A percentile compares a stretch with the other conserved stretches of the same genome.
These are phyloP conservation scores for Aspergillus saccharolyticus DNA, from an alignment of 495 filamentous ascomycete species.

Conservation along the genomic window DNA sequence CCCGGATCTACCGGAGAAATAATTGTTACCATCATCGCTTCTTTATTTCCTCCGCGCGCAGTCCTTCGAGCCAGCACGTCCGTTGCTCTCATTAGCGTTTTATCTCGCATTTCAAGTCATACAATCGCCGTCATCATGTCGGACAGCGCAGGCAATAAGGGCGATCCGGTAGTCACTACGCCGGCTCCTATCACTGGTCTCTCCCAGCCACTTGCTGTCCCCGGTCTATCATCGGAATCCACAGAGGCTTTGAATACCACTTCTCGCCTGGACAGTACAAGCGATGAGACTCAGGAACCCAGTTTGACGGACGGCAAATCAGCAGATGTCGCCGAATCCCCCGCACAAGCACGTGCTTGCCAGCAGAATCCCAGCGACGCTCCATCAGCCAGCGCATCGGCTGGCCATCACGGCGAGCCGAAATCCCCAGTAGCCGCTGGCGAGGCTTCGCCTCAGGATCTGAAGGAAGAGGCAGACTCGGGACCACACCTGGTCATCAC, in stretches of 20 bases:
- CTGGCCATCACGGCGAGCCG: slow-evolving; percentile 32
- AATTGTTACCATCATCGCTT: neutral
- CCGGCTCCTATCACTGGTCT: slow-evolving; percentile 17
- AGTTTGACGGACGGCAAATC: slow-evolving; percentile 22
- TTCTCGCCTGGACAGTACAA: slow-evolving; percentile 12
- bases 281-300: slow-evolving; percentile 14
- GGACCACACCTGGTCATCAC: slow-evolving; percentile 57
- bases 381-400: slow-evolving; percentile 14
- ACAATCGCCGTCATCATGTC: slow-evolving; percentile 19
- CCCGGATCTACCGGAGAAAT: neutral
- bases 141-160: slow-evolving; percentile 10
- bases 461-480: slow-evolving; percentile 40
- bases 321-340: slow-evolving; percentile 25
- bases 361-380: slow-evolving; percentile 16
- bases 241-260: slow-evolving; percentile 13
- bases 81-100: too few species aligned
- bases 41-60: neutral
- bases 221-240: slow-evolving; percentile 14
- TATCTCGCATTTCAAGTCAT: too few species aligned
- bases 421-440: slow-evolving; percentile 23
- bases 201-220: slow-evolving; percentile 12
- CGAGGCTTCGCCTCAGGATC: slow-evolving; percentile 27
- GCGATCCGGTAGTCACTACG: slow-evolving; percentile 15
- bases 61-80: neutral
- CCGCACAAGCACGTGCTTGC: slow-evolving; percentile 18